Evolutionary conservation across 257 asterid species (phyloP), one percentile per base, ranked within the genome.

Genomic region (Solanum pinnatisectum): DNA sequence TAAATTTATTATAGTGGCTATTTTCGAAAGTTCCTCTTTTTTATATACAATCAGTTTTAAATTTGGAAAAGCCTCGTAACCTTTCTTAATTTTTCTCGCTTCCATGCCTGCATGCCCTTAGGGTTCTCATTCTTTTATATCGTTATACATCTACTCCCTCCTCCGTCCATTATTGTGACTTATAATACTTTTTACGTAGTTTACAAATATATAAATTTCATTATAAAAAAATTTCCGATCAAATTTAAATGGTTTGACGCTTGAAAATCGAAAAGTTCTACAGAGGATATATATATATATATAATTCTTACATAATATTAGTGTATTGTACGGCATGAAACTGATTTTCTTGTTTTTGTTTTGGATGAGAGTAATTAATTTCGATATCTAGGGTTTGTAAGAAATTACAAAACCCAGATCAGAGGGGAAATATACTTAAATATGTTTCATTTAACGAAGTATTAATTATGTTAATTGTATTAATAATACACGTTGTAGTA

Each of bases 221-320:
- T 49, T 42, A 15, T 0, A 0, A 49, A 15, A 49, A 49, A 49
- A 49, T 49, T 15, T 16, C 1, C 8, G 3, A 1, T 49, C 9
- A 49, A 49, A 49, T 6, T 49, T 15, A 49, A 49, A 49, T 49
- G 22, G 22, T 49, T 44, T 16, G 1, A 2, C 23, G 15, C 60
- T 49, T 3, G 0, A 49, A 15, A 46, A 49, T 15, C 0, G 16
- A 44, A 44, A 44, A 44, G 49, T 42, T 42, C 49, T 42, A 42
- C 49, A 42, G 4, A 42, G 49, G 15, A 42, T 42, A 42, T 42
- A 39, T 36, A 36, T 5, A 36, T 36, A 36, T 8, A 39, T 37
- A 33, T 4, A 14, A 46, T 46, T 46, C 63, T 18, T 52, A 52
- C 10, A 2, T 52, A 52, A 52, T 16, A 22, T 52, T 52, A 52